Evolutionary conservation across 768 basidiomycete genomes (phyloP).

Genomic region (Zangia roseola): DNA sequence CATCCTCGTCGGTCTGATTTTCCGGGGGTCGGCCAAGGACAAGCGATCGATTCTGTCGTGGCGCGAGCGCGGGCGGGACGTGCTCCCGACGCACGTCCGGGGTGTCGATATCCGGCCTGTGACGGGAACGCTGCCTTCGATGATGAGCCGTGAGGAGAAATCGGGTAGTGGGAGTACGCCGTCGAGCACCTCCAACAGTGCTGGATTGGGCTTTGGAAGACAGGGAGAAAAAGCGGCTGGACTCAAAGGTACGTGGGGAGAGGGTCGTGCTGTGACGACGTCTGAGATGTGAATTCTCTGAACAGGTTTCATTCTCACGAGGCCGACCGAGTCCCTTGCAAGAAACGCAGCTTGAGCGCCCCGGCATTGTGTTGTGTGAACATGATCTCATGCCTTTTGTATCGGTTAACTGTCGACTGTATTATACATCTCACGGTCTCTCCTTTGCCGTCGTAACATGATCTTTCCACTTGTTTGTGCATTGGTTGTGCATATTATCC

Average conservation of each 20-base stretch:
- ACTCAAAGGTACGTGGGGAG: conserved; percentile 46
- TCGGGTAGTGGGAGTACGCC: neutral
- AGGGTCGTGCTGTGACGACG: neutral
- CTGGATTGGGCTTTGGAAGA: conserved; percentile 73
- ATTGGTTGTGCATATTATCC: conserved; percentile 2
- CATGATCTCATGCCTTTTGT: neutral
- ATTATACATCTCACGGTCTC: neutral
- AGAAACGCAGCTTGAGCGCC: conserved; percentile 34
- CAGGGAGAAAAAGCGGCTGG: conserved; percentile 80
- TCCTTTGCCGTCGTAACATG: conserved; percentile 3
- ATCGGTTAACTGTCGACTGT: conserved; percentile 1
- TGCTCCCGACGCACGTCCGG: conserved; percentile 46
- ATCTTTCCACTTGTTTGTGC: conserved; percentile 7
- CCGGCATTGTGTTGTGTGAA: neutral
- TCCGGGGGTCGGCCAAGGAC: conserved; percentile 63
- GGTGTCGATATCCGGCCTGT: conserved; percentile 26
- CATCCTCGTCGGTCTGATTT: conserved; percentile 78
- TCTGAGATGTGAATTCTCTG: too few relatives aligned
- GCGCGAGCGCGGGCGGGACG: conserved; percentile 55
- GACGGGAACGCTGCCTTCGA: conserved; percentile 12
- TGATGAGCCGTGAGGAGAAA: conserved; percentile 13
- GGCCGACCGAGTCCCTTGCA: conserved; percentile 57
- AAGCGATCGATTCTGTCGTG: conserved; percentile 68
- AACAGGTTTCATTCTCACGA: conserved; percentile 55
- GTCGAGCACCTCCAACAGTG: conserved; percentile 30